Conservation (phyloP, 306 rosid species). For the Luffa acutangula region DNA sequence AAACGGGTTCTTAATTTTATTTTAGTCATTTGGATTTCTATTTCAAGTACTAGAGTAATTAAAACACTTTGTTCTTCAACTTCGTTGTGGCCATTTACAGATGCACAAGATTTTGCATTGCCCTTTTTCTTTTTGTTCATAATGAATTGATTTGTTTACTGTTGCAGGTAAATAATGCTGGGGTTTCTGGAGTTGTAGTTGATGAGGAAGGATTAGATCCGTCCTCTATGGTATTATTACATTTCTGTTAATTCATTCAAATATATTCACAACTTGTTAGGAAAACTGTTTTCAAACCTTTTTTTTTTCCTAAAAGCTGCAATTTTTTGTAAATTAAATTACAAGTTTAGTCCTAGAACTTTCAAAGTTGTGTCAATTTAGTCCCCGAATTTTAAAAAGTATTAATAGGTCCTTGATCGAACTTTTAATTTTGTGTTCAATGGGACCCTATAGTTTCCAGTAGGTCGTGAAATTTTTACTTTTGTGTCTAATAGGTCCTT, state of each 20-base stretch:
- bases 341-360: too few species aligned
- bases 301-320: not conserved
- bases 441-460: too few species aligned
- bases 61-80: not conserved
- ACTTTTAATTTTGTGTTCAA: too few species aligned
- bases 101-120: not conserved
- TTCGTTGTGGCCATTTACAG: not conserved
- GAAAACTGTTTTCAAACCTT: not conserved
- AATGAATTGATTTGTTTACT: not conserved
- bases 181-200: slow-evolving; percentile 25
- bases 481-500: too few species aligned
- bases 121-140: not conserved
- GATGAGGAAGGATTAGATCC: slow-evolving; percentile 32
- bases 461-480: too few species aligned
- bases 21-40: not conserved
- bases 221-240: slow-evolving; percentile 23
- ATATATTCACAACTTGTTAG: not conserved
- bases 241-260: not conserved
- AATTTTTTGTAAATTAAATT: not conserved
- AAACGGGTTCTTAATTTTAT: not conserved
- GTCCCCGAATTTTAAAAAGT: too few species aligned
- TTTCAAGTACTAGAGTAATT: not conserved
- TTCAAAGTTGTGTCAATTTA: too few species aligned
- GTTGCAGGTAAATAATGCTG: slow-evolving; percentile 50
- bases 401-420: too few species aligned